Evolutionary conservation across 2,329 filamentous ascomycete species (phyloP).

Genomic region (Exophiala sp.): DNA sequence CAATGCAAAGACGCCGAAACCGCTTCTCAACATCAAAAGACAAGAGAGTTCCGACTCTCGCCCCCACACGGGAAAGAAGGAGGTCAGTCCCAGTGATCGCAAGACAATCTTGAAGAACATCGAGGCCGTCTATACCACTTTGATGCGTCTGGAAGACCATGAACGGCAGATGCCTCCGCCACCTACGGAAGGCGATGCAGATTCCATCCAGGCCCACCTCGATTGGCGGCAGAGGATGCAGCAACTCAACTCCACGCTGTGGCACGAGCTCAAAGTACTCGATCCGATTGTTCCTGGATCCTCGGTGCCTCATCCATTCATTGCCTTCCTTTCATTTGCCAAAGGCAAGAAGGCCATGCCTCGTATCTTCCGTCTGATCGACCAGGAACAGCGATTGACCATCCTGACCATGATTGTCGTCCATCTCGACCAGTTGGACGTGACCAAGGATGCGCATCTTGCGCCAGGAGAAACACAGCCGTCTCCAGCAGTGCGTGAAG

Average conservation of each 20-base stretch:
- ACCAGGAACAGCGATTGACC: slow-evolving; percentile 82
- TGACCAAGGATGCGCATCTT: slow-evolving; percentile 74
- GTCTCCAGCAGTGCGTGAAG: slow-evolving; percentile 75
- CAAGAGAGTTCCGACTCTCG: slow-evolving; percentile 59
- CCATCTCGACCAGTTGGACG: slow-evolving; percentile 85
- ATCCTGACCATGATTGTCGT: slow-evolving; percentile 94
- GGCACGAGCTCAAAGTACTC: slow-evolving; percentile 83
- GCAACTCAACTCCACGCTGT: slow-evolving; percentile 71
- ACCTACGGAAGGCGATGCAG: slow-evolving; percentile 55
- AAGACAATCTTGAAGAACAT: slow-evolving; percentile 81
- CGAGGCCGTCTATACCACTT: slow-evolving; percentile 75
- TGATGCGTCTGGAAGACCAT: slow-evolving; percentile 94
- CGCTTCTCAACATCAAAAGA: slow-evolving; percentile 90
- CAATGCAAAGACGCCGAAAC: slow-evolving; percentile 95
- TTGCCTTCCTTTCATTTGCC: slow-evolving; percentile 85
- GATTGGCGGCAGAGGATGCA: slow-evolving; percentile 71
- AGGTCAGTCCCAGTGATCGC: slow-evolving; percentile 61
- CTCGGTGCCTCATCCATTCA: slow-evolving; percentile 75
- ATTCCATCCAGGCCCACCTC: slow-evolving; percentile 65
- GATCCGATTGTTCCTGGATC: slow-evolving; percentile 76
- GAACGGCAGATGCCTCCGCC: slow-evolving; percentile 71
- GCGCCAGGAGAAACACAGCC: slow-evolving; percentile 65
- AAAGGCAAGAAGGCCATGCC: slow-evolving; percentile 97
- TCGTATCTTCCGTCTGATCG: slow-evolving; percentile 88
- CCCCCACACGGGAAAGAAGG: slow-evolving; percentile 41